Base-by-base conservation (phyloP, 2,329 filamentous ascomycete genomes). In the Penicillium sp. region DNA sequence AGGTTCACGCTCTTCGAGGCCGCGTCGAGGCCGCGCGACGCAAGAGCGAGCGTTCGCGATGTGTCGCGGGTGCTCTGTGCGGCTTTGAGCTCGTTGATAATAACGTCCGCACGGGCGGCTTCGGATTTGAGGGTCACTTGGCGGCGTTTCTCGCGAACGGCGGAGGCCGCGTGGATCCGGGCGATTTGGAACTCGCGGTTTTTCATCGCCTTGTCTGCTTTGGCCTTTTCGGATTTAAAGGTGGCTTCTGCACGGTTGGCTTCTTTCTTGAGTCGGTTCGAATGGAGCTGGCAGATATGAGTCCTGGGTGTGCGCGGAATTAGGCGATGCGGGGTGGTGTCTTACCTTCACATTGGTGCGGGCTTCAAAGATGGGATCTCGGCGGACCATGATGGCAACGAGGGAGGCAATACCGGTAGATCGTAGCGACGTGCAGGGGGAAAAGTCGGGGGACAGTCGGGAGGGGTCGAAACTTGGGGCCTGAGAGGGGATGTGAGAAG, bases 121-220 rank as follows among this genome's bases (percentile, higher is more conserved):
- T 78, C 72, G 6, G 74, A 70, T 51, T 71, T 70, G 5, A 78
- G 72, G 12, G 72, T 73, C 16, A 77, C 71, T 53, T 76, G 72
- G 54, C 76, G 72, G 48, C 75, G 72, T 49, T 76, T 76, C 50
- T 78, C 75, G 54, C 75, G 75, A 26, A 78, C 68, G 28, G 75
- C 74, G 42, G 73, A 75, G 18, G 70, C 69, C 49, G 75, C 75
- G 63, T 78, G 76, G 64, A 78, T 76, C 47, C 75, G 75, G 42
- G 76, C 75, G 61, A 78, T 78, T 59, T 77, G 74, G 56, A 77
- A 76, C 64, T 78, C 75, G 50, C 68, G 74, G 54, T 74, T 74
- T 55, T 76, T 76, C 66, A 78, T 74, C 26, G 76, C 75, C 53
- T 73, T 75, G 60, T 76, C 75, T 46, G 76, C 72, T 65, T 78